Evolutionary conservation across 2,329 filamentous ascomycete genomes (phyloP), one percentile per base, ranked within the genome.

Genomic region (Mycosphaerella sp.): DNA sequence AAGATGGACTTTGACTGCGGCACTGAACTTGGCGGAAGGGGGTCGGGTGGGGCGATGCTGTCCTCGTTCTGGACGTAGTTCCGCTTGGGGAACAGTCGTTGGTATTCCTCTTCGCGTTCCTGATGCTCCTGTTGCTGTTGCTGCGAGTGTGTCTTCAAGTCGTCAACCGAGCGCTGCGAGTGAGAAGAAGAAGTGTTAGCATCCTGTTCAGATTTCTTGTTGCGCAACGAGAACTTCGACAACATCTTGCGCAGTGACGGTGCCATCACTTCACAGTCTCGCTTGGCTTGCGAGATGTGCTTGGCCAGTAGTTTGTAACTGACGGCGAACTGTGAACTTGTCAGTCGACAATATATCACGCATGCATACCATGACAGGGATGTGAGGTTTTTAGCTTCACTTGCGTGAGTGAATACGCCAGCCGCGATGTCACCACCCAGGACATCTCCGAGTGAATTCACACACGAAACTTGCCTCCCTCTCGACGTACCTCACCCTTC

Each of bases 281-380:
- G 45, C 28, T 41, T 48, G 37, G 45, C 45, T 30, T 32, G 16
- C 45, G 45, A 48, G 45, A 27, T 48, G 45, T 48, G 21, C 13
- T 9, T 32, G n/a, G n/a, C n/a, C n/a, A n/a, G n/a, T n/a, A n/a
- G n/a, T n/a, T n/a, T n/a, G n/a, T n/a, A n/a, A n/a, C n/a, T n/a
- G n/a, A 41, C 16, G 8, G 37, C 18, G 37, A 18, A 21, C 21
- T 21, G 21, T 21, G 21, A 21, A 6, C 21, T 2, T 13, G 37
- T 25, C 7, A 18, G 37, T 17, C 6, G 10, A 18, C 37, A 39
- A 39, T 39, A 6, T n/a, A 6, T 39, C 17, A 10, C 32, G 32
- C 9, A 14, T 4, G 9, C 32, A 35, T n/a, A n/a, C n/a, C n/a
- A 39, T 39, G 1, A 14, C n/a, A 32, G 30, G 30, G 30, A 32